Conservation (phyloP, 2,329 filamentous ascomycete species). For the Penicillium sp. region DNA sequence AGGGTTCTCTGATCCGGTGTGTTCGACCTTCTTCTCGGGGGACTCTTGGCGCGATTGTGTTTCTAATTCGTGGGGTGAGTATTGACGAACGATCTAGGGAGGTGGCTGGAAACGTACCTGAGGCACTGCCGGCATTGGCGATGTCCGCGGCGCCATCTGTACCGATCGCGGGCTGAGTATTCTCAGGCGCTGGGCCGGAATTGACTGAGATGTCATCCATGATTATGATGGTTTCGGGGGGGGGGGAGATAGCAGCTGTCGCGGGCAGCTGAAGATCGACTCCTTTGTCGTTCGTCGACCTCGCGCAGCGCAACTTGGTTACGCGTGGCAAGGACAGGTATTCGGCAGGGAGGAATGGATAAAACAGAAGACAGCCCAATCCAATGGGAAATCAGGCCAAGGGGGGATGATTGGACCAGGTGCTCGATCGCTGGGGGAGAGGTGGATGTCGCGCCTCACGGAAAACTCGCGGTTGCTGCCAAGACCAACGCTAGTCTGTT, state of each 20-base stretch:
- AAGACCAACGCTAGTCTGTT: conserved; percentile 25
- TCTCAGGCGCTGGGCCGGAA: conserved; percentile 32
- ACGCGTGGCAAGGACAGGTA: conserved; percentile 6
- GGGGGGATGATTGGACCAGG: conserved; percentile 27
- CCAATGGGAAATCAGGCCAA: conserved; percentile 18
- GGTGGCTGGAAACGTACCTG: conserved; percentile 33
- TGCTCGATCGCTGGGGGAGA: conserved; percentile 34
- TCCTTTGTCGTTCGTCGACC: conserved; percentile 30
- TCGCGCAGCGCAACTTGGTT: conserved; percentile 18
- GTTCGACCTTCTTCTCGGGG: conserved; percentile 34
- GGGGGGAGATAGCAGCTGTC: conserved; percentile 32
- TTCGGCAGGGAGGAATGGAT: conserved; percentile 14
- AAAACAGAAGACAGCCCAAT: conserved; percentile 9
- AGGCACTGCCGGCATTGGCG: conserved; percentile 30
- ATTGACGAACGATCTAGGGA: conserved; percentile 18
- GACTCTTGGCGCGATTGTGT: conserved; percentile 40
- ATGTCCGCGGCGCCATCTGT: conserved; percentile 35
- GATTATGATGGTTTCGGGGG: conserved; percentile 40
- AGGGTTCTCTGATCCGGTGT: conserved; percentile 63
- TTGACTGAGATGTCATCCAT: conserved; percentile 44
- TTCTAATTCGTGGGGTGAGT: conserved; percentile 27
- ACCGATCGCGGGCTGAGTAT: conserved; percentile 30
- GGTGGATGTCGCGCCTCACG: conserved; percentile 35
- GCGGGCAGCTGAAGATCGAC: conserved; percentile 36
- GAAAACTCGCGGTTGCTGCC: conserved; percentile 40